Percentiles rank a stretch among this genome's conserved stretches.
phyloP scores from a whole-genome alignment of 192 early-diverging fungal species.

The Backusella psychrophila region DNA sequence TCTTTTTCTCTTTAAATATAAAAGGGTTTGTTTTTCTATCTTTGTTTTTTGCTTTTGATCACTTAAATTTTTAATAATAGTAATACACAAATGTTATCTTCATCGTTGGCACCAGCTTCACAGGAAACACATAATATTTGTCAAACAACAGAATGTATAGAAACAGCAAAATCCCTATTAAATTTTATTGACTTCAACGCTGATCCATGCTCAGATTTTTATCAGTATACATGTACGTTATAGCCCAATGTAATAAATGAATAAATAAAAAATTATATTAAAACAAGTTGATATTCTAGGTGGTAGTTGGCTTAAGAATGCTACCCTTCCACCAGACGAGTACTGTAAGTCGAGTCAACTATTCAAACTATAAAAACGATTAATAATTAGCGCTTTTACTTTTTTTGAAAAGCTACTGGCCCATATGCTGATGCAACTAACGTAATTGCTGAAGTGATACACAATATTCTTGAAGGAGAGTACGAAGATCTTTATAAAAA shows the following conservation, averaged over 20 bases:
- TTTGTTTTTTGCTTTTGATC: background rate
- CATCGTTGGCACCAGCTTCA: background rate
- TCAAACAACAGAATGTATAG: slow-evolving; percentile 48
- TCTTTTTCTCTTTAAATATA: background rate
- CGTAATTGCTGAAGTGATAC: background rate
- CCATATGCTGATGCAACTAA: too few relatives aligned
- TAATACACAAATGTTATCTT: background rate
- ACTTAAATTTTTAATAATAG: background rate
- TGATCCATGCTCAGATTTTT: slow-evolving; percentile 66
- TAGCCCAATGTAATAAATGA: background rate
- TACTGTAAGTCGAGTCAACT: slow-evolving; percentile 15
- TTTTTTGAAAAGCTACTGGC: too few relatives aligned
- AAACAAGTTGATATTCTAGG: slow-evolving; percentile 23
- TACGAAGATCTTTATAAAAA: background rate
- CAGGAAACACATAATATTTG: slow-evolving; percentile 27
- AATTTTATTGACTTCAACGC: slow-evolving; percentile 43
- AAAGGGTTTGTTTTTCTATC: background rate
- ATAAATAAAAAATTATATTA: background rate
- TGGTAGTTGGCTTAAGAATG: slow-evolving; percentile 49
- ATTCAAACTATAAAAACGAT: too few relatives aligned
- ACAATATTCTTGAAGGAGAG: background rate
- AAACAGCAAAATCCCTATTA: slow-evolving; percentile 50
- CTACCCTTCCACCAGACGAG: slow-evolving; percentile 61
- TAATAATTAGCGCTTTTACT: too few relatives aligned
- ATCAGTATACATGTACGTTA: slow-evolving; percentile 53